Evolutionary conservation across 176 grass and related monocot genomes (phyloP).

Genomic region (Puccinellia tenuiflora): DNA sequence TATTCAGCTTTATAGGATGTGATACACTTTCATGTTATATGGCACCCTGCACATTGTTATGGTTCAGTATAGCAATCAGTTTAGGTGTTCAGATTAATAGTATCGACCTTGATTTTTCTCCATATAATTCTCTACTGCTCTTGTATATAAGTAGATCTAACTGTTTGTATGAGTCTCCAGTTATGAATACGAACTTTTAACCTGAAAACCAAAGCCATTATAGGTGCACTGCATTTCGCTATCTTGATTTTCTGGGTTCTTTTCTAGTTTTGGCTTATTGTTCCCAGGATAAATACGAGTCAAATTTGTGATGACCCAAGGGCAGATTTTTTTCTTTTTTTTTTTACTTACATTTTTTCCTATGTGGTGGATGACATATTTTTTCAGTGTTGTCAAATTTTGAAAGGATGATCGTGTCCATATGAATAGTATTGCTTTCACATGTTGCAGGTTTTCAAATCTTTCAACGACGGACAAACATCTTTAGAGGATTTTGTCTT

Average conservation of each 20-base stretch:
- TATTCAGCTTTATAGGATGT: not conserved
- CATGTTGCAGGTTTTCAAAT: conserved; percentile 59
- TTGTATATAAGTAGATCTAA: not conserved
- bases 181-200: conserved; percentile 11
- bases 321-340: not conserved
- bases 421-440: conserved; percentile 24
- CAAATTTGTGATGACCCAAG: not conserved
- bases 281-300: not conserved
- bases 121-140: not conserved
- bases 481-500: conserved; percentile 70
- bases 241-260: conserved; percentile 15
- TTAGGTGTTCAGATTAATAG: not conserved
- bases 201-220: not conserved
- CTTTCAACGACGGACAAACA: conserved; percentile 46
- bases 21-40: not conserved
- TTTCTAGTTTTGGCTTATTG: not conserved
- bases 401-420: conserved; percentile 1
- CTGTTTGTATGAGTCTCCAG: no score
- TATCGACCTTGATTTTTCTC: not conserved
- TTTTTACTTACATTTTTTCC: not conserved
- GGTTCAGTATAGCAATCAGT: not conserved
- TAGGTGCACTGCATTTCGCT: not conserved
- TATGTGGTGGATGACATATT: no score
- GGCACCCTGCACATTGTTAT: not conserved
- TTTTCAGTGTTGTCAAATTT: not conserved